Base-by-base conservation (phyloP, 2,329 filamentous ascomycete species). In the Hymenoscyphus albidus region DNA sequence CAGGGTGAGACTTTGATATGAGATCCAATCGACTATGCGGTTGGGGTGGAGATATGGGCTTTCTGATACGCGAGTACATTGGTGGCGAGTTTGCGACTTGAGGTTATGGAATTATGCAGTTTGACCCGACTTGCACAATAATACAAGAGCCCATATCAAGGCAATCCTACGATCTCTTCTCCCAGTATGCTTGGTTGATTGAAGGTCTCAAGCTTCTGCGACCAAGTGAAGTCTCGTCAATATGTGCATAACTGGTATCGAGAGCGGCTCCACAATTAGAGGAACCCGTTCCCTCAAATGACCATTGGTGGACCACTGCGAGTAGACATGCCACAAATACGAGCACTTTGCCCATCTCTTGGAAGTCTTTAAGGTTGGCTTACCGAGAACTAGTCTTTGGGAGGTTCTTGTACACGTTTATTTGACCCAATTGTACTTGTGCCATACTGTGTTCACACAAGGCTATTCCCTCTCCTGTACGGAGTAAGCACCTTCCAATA, bases 371-470 rank as follows among this genome's bases (percentile, higher is more conserved):
- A 35, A 35, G 35, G 35, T 54, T 22, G 48, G 48, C 18, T 38
- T 35, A 14, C 16, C 32, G 22, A 31, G 27, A 57, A 57, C 55
- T 27, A 57, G 32, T 38, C 10, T 10, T n/a, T 38, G 13, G 32
- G n/a, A 35, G 27, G 35, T 35, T 14, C 31, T 18, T 5, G 22
- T 57, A 32, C 27, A 57, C n/a, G 16, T 38, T 32, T 32, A 27
- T 35, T 51, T 35, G n/a, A 13, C 13, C 27, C 7, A 54, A 27
- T n/a, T 27, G 16, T 42, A 48, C 38, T 59, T 40, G n/a, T 51
- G 31, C 51, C 51, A 62, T 62, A 62, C 60, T 38, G 60, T 62
- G 60, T 56, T 57, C 60, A 35, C 48, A 62, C 18, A 40, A 62
- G 48, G 42, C 32, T 40, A 38, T 38, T 57, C 55, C 14, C 55